Evolutionary conservation across 164 flowering plant genomes (phyloP), one percentile per base, ranked within the genome.

Genomic region (Dillenia turbinata): DNA sequence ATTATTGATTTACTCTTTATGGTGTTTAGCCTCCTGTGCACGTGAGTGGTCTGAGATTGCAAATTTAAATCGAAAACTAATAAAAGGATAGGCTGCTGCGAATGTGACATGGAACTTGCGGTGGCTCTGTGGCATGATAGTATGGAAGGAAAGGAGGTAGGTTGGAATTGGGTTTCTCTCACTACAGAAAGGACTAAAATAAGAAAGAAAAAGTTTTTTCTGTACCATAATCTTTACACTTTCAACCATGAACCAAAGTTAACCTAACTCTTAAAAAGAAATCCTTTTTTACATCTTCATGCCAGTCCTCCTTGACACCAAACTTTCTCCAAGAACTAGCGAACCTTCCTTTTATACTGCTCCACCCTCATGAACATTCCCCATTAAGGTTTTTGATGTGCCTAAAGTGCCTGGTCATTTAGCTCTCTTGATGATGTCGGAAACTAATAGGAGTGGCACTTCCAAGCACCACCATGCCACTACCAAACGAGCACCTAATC

Each of bases 321-420:
- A 79, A 72, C 66, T 62, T 64, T 58, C 76, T 69, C 79, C 82
- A 74, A 79, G 45, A 69, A 47, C 49, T 40, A 47, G 9, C 61
- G 50, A 16, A 49, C 52, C 44, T 57, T 26, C 17, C 62, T 59
- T 40, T 66, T 66, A 33, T 68, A 78, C 65, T 69, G 43, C 17
- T 68, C 13, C 65, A 33, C 12, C 47, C 49, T 24, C 12, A 14
- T 15, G 2, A 8, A 17, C 16, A 9, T 17, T 16, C 43, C 44
- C 5, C 47, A 44, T n/a, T 9, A 49, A 62, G 9, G 0, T 53
- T 45, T 9, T 16, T 13, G 8, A 52, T 47, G 13, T 9, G 12
- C 51, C 14, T 14, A 12, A 13, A 13, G 10, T 8, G 13, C 46
- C 19, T 45, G 40, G 40, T 12, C 52, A 14, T 19, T 13, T 16